Evolutionary conservation across 176 grass and related monocot species (phyloP), one percentile per base, ranked within the genome.

Genomic region (Ampelocalamus luodianensis): DNA sequence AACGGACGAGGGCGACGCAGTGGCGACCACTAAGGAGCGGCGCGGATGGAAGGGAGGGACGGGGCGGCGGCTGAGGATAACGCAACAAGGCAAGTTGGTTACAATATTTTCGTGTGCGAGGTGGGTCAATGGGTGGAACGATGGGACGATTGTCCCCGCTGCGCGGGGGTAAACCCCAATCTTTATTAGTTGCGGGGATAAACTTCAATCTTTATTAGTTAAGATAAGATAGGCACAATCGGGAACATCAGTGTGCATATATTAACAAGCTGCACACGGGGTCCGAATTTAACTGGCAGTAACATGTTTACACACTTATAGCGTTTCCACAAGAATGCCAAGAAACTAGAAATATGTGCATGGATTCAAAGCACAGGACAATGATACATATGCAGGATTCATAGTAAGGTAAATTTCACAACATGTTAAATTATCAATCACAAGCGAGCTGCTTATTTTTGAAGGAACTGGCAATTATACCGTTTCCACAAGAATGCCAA

Each of bases 371-470:
- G 23, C 59, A 61, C 23, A 9, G 55, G 20, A 8, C 55, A 26
- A 13, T 12, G 20, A 20, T 22, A 56, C 5, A 56, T n/a, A 15
- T n/a, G 37, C 43, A 58, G 15, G 23, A 18, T 62, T 44, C 15
- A 43, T 27, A 40, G 13, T 39, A 44, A 63, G 76, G 15, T 64
- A 79, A 45, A 67, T 66, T 89, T 67, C 38, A 89, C 48, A n/a
- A n/a, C n/a, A 83, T 79, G 87, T 73, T 79, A 84, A 84, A 76
- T 69, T 43, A 50, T 68, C 61, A 87, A 76, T 82, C 53, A 87
- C 71, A 85, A 70, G 63, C 27, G 49, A 74, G 3, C 60, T 61
- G 17, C 59, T 85, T 22, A 66, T 60, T 48, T 89, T 74, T 40
- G 26, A 66, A 73, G 48, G 37, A 84, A 55, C 76, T 60, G 69